Conservation (phyloP, 106 monocot genomes). For the Dendrobium chrysotoxum region DNA sequence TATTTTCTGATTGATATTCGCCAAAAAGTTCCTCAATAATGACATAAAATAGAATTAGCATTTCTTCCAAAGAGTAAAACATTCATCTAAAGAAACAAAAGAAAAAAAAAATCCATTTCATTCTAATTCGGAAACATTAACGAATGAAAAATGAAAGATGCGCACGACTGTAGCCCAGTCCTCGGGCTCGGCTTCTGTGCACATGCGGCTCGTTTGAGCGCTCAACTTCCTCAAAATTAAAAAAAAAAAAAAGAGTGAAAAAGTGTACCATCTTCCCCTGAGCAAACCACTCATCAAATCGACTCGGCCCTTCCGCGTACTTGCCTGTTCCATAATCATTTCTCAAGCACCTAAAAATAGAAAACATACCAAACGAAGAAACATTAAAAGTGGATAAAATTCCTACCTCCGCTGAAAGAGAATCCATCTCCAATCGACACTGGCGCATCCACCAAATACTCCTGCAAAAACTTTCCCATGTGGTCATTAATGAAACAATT, state of each 20-base stretch:
- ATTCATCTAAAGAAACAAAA: too few species aligned
- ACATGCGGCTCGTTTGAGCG: too few species aligned
- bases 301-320: constrained; percentile 67
- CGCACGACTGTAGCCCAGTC: too few species aligned
- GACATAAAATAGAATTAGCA: too few species aligned
- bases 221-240: too few species aligned
- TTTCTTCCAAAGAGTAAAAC: too few species aligned
- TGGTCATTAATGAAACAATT: background rate
- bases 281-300: constrained; percentile 84
- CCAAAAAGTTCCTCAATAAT: too few species aligned
- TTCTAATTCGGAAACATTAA: too few species aligned
- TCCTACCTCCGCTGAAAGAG: constrained; percentile 77
- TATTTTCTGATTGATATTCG: too few species aligned
- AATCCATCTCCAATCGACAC: constrained; percentile 83
- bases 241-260: background rate
- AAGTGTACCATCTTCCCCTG: constrained; percentile 60
- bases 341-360: background rate
- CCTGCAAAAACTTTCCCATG: constrained; percentile 26
- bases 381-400: background rate
- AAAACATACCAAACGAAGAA: background rate
- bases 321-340: constrained; percentile 47
- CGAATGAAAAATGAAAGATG: too few species aligned
- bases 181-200: too few species aligned
- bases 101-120: too few species aligned
- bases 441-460: constrained; percentile 80